phyloP scores from a whole-genome alignment of 352 stramenopile genomes.

The Thalassiosira sp. region DNA sequence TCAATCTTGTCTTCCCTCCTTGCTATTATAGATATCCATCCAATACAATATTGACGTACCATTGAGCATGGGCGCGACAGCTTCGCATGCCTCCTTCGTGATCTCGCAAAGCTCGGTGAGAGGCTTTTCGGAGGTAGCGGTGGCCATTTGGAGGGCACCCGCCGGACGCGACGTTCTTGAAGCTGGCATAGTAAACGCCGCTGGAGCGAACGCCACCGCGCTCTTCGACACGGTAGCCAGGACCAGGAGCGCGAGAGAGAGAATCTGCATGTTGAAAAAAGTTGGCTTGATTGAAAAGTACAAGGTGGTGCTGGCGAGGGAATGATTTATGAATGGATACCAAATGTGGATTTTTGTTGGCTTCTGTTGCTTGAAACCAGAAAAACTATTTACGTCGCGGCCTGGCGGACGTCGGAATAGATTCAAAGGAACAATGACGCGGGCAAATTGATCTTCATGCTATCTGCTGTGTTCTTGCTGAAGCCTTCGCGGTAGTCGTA shows the following conservation, averaged over 20 bases:
- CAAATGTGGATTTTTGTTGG: too few relatives aligned
- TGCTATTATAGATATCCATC: too few relatives aligned
- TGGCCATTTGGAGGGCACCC: constrained; percentile 12
- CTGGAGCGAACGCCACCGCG: background rate
- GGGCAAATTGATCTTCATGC: too few relatives aligned
- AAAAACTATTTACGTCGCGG: too few relatives aligned
- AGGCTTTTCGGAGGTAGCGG: constrained; percentile 4
- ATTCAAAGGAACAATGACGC: too few relatives aligned
- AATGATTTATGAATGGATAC: too few relatives aligned
- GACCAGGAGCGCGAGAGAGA: constrained; percentile 7
- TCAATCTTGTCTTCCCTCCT: background rate
- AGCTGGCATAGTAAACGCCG: too few relatives aligned
- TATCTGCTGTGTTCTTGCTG: too few relatives aligned
- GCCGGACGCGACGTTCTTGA: constrained; percentile 3
- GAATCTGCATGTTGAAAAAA: constrained; percentile 17
- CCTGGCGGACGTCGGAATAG: too few relatives aligned
- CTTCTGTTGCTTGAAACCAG: too few relatives aligned
- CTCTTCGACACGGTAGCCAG: constrained; percentile 1
- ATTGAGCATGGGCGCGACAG: constrained; percentile 43
- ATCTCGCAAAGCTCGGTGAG: constrained; percentile 21
- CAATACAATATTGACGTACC: constrained; percentile 13
- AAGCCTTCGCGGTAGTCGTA: too few relatives aligned
- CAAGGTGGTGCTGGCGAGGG: background rate
- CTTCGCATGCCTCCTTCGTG: constrained; percentile 39
- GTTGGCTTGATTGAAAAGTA: background rate